phyloP scores from a whole-genome alignment of 2,329 filamentous ascomycete genomes.

The Parascedosporium putredinis region DNA sequence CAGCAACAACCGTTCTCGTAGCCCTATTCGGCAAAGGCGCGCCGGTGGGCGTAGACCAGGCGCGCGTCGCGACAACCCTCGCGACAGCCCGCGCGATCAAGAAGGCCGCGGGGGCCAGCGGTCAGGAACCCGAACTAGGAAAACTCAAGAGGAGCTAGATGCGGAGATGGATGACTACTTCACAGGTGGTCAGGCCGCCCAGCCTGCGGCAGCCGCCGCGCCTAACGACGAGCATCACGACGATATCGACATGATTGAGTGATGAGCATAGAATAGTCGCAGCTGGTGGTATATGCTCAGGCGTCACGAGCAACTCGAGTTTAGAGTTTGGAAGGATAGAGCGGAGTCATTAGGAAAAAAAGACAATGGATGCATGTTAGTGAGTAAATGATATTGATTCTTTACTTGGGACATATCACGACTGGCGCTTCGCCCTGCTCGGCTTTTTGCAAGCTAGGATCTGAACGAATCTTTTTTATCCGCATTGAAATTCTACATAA shows the following conservation, averaged over 20 bases:
- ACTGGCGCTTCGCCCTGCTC: not conserved
- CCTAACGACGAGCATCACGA: slow-evolving; percentile 25
- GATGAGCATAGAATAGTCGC: slow-evolving; percentile 37
- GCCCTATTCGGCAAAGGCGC: slow-evolving; percentile 46
- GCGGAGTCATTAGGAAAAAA: not conserved
- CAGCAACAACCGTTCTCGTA: slow-evolving; percentile 41
- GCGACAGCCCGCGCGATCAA: slow-evolving; percentile 22
- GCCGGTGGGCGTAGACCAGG: slow-evolving; percentile 39
- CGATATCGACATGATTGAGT: slow-evolving; percentile 65
- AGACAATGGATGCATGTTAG: slow-evolving; percentile 1
- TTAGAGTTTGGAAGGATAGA: not conserved
- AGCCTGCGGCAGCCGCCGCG: slow-evolving; percentile 17
- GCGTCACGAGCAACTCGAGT: too few species aligned
- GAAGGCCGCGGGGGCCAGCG: slow-evolving; percentile 25
- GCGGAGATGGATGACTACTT: slow-evolving; percentile 98
- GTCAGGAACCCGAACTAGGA: slow-evolving; percentile 52
- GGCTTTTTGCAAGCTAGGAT: not conserved
- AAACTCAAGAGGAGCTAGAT: slow-evolving; percentile 86
- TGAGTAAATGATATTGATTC: slow-evolving; percentile 1
- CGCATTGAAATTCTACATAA: too few species aligned
- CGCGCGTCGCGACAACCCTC: slow-evolving; percentile 29
- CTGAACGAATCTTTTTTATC: too few species aligned
- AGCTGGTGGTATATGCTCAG: slow-evolving; percentile 49
- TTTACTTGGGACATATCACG: not conserved
- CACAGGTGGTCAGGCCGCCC: slow-evolving; percentile 28